These are phyloP conservation scores for Gyrodon lividus DNA, from an alignment of 768 basidiomycete species.

Conservation along the genomic window DNA sequence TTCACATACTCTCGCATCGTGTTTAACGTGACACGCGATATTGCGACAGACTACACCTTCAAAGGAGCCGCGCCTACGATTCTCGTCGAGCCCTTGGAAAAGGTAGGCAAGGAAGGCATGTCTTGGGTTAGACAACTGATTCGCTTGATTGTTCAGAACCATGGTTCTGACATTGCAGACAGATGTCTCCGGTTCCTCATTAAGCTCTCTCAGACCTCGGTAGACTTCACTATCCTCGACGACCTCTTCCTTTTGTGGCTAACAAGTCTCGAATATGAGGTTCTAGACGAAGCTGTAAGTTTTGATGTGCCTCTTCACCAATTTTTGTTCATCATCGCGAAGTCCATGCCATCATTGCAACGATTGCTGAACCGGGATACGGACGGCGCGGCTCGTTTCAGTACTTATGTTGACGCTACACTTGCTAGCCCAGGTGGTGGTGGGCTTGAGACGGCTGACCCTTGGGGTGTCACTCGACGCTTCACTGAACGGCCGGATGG, in stretches of 20 bases:
- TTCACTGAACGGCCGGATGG: conserved; percentile 42
- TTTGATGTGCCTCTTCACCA: not conserved
- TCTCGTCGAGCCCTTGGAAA: not conserved
- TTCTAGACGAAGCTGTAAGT: conserved; percentile 40
- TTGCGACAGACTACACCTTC: conserved; percentile 29
- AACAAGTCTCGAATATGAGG: conserved; percentile 38
- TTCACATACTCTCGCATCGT: conserved; percentile 50
- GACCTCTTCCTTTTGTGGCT: conserved; percentile 61
- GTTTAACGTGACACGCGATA: conserved; percentile 53
- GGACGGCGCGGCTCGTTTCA: conserved; percentile 43
- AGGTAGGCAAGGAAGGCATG: not conserved
- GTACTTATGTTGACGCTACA: conserved; percentile 34
- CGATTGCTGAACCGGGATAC: conserved; percentile 57
- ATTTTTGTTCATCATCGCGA: not conserved
- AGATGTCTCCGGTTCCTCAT: conserved; percentile 49
- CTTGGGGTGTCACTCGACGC: conserved; percentile 51
- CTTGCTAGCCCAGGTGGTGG: conserved; percentile 29
- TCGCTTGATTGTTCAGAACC: not conserved
- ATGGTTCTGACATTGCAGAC: conserved; percentile 33
- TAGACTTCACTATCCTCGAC: conserved; percentile 59
- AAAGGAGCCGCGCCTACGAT: not conserved
- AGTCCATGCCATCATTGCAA: conserved; percentile 55
- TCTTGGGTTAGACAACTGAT: not conserved
- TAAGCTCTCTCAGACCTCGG: conserved; percentile 50
- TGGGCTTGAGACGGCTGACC: conserved; percentile 40